These are phyloP conservation scores for Alternaria arborescens DNA, from an alignment of 2,329 filamentous ascomycete species.

Conservation along the genomic window DNA sequence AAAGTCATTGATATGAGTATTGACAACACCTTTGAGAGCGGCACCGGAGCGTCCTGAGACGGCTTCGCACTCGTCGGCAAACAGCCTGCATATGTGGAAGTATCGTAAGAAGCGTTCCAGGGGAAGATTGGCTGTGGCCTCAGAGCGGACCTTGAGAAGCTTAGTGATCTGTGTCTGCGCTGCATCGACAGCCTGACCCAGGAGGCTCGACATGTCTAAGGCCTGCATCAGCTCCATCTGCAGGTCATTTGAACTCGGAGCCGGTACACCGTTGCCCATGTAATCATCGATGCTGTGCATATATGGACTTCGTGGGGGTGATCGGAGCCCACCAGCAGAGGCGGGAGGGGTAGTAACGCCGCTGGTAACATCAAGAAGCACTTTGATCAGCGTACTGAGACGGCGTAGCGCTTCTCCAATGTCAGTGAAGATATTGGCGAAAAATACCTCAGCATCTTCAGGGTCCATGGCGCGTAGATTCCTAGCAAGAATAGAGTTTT, in stretches of 20 bases:
- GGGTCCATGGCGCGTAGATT: slow-evolving; percentile 86
- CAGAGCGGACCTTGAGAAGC: slow-evolving; percentile 77
- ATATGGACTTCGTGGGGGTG: slow-evolving; percentile 58
- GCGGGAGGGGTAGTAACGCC: slow-evolving; percentile 64
- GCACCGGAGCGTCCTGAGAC: slow-evolving; percentile 81
- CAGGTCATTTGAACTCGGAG: slow-evolving; percentile 39
- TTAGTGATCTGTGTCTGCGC: slow-evolving; percentile 78
- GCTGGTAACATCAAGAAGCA: slow-evolving; percentile 92
- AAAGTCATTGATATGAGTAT: slow-evolving; percentile 82
- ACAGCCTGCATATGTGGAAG: slow-evolving; percentile 81
- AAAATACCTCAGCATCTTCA: slow-evolving; percentile 83
- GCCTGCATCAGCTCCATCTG: slow-evolving; percentile 81
- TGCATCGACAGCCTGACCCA: slow-evolving; percentile 81
- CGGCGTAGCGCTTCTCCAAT: slow-evolving; percentile 87
- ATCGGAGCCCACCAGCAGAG: slow-evolving; percentile 52
- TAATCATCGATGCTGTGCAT: slow-evolving; percentile 55
- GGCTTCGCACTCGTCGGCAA: slow-evolving; percentile 86
- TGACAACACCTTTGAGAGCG: slow-evolving; percentile 79
- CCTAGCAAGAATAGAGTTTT: slow-evolving; percentile 84
- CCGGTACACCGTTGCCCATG: slow-evolving; percentile 30
- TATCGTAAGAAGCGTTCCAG: slow-evolving; percentile 79
- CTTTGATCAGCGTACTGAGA: slow-evolving; percentile 89
- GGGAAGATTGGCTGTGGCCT: slow-evolving; percentile 74
- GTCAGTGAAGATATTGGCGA: slow-evolving; percentile 83
- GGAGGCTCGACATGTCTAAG: slow-evolving; percentile 78